Percentiles rank a stretch among this genome's conserved stretches.
Conservation (phyloP, 768 basidiomycete species). For the Pholiota conissans region DNA sequence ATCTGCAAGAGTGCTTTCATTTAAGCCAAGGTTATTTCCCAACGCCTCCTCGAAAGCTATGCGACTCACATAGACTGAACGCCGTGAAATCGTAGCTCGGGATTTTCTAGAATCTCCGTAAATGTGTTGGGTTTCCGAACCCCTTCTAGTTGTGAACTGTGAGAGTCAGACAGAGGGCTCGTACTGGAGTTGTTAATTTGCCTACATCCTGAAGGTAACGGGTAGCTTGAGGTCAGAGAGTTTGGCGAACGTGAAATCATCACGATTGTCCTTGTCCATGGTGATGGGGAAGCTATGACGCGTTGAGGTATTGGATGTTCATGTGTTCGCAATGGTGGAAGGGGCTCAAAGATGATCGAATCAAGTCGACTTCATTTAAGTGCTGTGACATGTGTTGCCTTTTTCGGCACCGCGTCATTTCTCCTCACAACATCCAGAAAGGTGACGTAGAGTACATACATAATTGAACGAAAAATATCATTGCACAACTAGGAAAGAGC, state of each 20-base stretch:
- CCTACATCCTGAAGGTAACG: conserved; percentile 81
- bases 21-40: conserved; percentile 29
- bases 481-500: background rate
- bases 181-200: background rate
- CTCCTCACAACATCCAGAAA: background rate
- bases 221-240: conserved; percentile 87
- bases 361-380: conserved; percentile 1
- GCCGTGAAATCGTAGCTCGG: conserved; percentile 81
- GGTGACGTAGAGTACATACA: too few species aligned
- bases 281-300: background rate
- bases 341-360: conserved; percentile 9
- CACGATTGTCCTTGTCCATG: conserved; percentile 63
- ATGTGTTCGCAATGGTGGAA: background rate
- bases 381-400: conserved; percentile 2
- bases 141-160: conserved; percentile 86
- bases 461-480: background rate
- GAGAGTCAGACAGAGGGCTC: background rate
- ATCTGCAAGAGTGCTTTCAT: conserved; percentile 88
- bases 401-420: background rate
- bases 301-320: background rate
- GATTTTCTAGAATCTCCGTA: conserved; percentile 80
- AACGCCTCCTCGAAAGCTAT: conserved; percentile 11
- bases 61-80: conserved; percentile 70
- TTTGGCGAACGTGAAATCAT: conserved; percentile 92
- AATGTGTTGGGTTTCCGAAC: conserved; percentile 67